Base-by-base conservation (phyloP, 306 rosid species). In the Hippophae tibetana region DNA sequence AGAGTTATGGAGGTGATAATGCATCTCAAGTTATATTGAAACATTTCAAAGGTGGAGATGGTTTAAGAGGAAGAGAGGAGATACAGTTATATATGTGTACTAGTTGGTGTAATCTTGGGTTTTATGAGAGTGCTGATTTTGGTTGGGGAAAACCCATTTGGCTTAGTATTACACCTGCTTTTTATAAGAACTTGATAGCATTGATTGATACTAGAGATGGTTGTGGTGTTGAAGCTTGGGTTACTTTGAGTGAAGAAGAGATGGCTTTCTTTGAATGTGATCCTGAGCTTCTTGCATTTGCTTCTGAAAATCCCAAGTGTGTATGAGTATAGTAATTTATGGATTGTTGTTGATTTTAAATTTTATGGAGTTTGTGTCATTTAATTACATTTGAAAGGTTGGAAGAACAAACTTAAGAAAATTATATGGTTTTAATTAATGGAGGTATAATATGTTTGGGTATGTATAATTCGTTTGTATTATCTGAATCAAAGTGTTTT, bases 171-270 rank as follows among this genome's bases (percentile, higher is more conserved):
- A 6, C 53, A 12, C 23, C 8, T 10, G 14, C 23, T n/a, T 9
- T 38, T 8, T 6, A 13, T 2, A 31, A 51, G 18, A 63, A 63
- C 42, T 7, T 7, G 26, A 23, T 66, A 3, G 27, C 42, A 23
- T 45, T 72, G 52, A 59, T 49, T 63, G 77, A 72, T 11, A 44
- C 72, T 0, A 61, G 14, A 42, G 66, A 13, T 12, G 53, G 72
- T 9, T 58, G 62, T 11, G 77, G 72, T 23, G 65, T 67, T 1
- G 77, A 73, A 26, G 68, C 57, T 3, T 54, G 68, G 65, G 48
- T 72, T 13, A 64, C 61, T 18, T 13, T 72, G 52, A 68, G 52
- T 48, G 6, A 48, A 13, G 52, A 72, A 25, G 53, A 38, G 9
- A 68, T 77, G 75, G 69, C 60, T 13, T 26, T 13, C 0, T 60